A percentile compares a stretch with the other conserved stretches of the same genome.
phyloP scores from a whole-genome alignment of 495 filamentous ascomycete genomes.

The Podospora sp. region DNA sequence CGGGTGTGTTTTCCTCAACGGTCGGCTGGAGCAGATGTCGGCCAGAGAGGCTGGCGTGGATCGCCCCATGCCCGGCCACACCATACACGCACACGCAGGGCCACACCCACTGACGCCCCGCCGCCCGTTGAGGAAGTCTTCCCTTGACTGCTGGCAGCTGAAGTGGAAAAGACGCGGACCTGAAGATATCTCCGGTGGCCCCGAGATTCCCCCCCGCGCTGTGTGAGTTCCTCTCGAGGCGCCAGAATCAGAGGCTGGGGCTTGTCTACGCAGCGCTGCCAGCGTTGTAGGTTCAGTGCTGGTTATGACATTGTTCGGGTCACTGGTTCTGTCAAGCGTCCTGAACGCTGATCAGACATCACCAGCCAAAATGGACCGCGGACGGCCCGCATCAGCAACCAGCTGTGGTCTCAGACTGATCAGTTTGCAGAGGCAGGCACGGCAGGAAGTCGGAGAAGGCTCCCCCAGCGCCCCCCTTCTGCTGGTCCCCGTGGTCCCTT shows the following conservation, averaged over 20 bases:
- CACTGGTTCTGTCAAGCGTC: not conserved
- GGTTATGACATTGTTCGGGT: not conserved
- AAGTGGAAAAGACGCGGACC: slow-evolving; percentile 1
- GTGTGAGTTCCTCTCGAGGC: no score
- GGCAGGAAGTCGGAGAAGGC: not conserved
- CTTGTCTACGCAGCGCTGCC: not conserved
- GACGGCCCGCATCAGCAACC: slow-evolving; percentile 12
- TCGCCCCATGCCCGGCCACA: not conserved
- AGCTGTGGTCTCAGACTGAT: not conserved
- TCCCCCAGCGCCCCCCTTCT: not conserved
- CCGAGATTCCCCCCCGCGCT: not conserved
- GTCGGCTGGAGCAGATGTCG: slow-evolving; percentile 13
- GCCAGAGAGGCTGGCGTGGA: not conserved
- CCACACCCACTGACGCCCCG: not conserved
- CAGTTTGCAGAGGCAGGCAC: not conserved
- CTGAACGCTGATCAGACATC: no score
- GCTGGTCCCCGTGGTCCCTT: no score
- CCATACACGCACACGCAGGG: not conserved
- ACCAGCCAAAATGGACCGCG: no score
- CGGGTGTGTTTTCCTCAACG: slow-evolving; percentile 19
- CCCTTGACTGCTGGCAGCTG: slow-evolving; percentile 17
- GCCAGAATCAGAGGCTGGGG: no score
- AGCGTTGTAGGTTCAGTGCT: not conserved
- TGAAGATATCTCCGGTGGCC: slow-evolving; percentile 12
- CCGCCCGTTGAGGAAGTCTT: slow-evolving; percentile 20